Evolutionary conservation across 768 basidiomycete species (phyloP), one percentile per base, ranked within the genome.

Genomic region (Sarcodon sp.): DNA sequence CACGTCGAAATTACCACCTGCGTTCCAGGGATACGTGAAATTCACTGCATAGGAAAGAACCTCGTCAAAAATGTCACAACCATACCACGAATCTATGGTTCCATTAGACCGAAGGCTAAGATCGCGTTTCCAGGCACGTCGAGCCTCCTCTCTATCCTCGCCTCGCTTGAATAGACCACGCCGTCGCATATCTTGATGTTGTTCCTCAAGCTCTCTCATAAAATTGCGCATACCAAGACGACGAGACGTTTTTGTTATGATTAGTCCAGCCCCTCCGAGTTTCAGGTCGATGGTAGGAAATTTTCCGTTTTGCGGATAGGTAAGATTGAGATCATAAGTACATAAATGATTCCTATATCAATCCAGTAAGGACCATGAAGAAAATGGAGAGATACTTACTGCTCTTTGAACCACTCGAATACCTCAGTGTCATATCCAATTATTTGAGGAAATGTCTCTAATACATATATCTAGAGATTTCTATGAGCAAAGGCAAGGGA

Each of bases 361-460:
- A 5, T 13, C 4, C 37, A 38, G 12, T 13, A 38, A 18, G 12
- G 37, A 13, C 37, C 12, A 3, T 3, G 37, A 5, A 18, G 37
- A 13, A 18, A 38, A 38, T 3, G 5, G 5, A 38, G 13, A 18
- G 37, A 38, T 5, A 67, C 80, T 50, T 53, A 83, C 83, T 83
- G 80, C 53, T 75, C 67, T 52, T 73, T 70, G 62, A 86, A 86
- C 57, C 83, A 83, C 48, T 77, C 69, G 56, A 74, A 79, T 6
- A 83, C 79, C 4, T 73, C 71, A 43, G 68, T 66, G 52, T 87
- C 78, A 55, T 87, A 87, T 33, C 75, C 79, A 46, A 87, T 83
- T 31, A 87, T 64, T 57, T 86, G 84, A 1, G 85, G 85, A 57
- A 80, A 83, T 4, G 85, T 86, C 62, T 83, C 75, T 13, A 86